Percentiles rank a stretch among this genome's conserved stretches.
phyloP scores from a whole-genome alignment of 148 eudicot genomes.

The Chenopodium berlandieri region DNA sequence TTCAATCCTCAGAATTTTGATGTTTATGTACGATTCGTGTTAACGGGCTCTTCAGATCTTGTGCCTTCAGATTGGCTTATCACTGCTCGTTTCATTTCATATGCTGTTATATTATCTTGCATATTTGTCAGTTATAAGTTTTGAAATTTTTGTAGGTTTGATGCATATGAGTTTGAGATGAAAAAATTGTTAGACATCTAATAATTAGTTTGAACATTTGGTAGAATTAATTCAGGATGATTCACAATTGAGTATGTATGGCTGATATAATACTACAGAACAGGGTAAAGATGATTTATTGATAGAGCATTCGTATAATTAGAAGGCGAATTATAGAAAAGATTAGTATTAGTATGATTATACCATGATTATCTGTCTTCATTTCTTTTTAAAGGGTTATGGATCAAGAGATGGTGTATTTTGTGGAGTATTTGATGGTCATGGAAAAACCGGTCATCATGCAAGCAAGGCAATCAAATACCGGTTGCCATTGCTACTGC shows the following conservation, averaged over 20 bases:
- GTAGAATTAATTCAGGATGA: background rate
- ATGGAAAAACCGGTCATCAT: constrained; percentile 74
- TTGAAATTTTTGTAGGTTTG: too few relatives aligned
- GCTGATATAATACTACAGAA: background rate
- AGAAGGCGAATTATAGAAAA: background rate
- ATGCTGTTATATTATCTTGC: background rate
- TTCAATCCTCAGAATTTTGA: background rate
- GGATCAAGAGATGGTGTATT: constrained; percentile 42
- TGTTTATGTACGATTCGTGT: background rate
- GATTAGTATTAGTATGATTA: background rate
- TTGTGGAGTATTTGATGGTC: constrained; percentile 89
- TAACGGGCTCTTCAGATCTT: background rate
- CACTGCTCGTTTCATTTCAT: background rate
- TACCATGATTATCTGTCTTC: too few relatives aligned
- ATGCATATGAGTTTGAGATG: too few relatives aligned
- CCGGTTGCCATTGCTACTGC: constrained; percentile 55
- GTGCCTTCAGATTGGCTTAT: background rate
- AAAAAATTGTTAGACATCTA: background rate
- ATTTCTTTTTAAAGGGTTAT: constrained; percentile 23
- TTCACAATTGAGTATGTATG: background rate
- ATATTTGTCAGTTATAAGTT: too few relatives aligned
- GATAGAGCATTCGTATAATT: background rate
- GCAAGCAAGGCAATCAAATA: constrained; percentile 64
- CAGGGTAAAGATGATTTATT: background rate
- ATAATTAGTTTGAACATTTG: background rate